Conservation (phyloP, 257 asterid genomes). For the Jaltomata sinuosa region DNA sequence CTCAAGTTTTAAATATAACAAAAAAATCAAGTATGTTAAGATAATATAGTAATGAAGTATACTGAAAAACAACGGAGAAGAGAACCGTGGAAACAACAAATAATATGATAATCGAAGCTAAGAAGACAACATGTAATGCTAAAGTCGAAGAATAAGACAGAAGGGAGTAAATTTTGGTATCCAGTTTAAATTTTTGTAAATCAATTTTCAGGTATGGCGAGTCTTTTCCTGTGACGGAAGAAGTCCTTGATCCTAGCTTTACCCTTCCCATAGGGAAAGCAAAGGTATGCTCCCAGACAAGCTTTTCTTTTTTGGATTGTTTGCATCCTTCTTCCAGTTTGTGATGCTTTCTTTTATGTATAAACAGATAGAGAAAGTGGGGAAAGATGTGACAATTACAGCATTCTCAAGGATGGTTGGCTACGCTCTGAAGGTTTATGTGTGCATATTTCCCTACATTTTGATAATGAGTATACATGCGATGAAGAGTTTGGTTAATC, state of each 20-base stretch:
- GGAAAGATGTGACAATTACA: constrained; percentile 33
- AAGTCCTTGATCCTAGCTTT: constrained; percentile 37
- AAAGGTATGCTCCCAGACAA: constrained; percentile 20
- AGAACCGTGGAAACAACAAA: not conserved
- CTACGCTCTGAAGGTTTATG: constrained; percentile 41
- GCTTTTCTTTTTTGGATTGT: not conserved
- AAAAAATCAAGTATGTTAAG: not conserved
- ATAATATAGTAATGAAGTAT: not conserved
- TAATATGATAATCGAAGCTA: not conserved
- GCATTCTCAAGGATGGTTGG: constrained; percentile 47
- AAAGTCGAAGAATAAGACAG: not conserved
- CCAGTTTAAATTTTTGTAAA: not conserved
- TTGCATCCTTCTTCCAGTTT: not conserved
- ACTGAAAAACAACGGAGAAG: not conserved
- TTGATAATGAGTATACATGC: not conserved
- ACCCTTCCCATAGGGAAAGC: constrained; percentile 40
- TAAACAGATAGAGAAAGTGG: constrained; percentile 30
- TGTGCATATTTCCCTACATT: not conserved
- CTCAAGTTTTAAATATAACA: not conserved
- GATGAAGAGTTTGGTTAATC: not conserved
- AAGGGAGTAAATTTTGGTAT: not conserved
- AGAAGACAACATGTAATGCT: not conserved
- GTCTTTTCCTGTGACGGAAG: constrained; percentile 35
- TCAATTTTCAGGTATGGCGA: constrained; percentile 28
- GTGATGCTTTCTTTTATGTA: not conserved